Conservation (phyloP, 768 basidiomycete species). For the Boletus huronensis region DNA sequence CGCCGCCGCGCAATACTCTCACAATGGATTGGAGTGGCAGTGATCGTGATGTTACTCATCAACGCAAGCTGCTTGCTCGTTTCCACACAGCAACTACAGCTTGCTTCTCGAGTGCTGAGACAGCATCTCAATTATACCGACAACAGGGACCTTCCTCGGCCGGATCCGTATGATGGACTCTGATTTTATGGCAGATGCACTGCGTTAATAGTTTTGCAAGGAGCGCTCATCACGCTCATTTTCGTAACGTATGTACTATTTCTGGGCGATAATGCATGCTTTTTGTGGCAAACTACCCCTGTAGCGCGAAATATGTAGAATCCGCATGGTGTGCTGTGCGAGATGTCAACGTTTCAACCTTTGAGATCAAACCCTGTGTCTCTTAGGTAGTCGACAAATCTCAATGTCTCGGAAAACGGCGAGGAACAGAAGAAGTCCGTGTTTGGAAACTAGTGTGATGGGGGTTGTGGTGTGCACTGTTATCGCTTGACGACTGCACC, state of each 20-base stretch:
- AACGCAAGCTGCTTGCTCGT: conserved; percentile 22
- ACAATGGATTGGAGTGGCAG: conserved; percentile 14
- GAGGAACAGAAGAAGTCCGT: background rate
- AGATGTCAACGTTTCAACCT: background rate
- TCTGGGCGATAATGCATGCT: background rate
- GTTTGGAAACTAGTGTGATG: background rate
- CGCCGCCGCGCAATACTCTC: background rate
- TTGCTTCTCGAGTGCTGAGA: conserved; percentile 16
- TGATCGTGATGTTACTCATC: conserved; percentile 21
- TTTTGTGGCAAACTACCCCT: background rate
- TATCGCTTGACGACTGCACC: too few species aligned
- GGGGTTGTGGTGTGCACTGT: too few species aligned
- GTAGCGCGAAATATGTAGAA: background rate
- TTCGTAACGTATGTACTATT: background rate
- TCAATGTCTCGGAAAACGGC: background rate
- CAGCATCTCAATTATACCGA: conserved; percentile 20
- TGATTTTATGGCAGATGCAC: conserved; percentile 4
- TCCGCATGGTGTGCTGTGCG: background rate
- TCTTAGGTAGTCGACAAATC: background rate
- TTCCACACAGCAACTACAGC: conserved; percentile 13
- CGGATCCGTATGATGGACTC: conserved; percentile 31
- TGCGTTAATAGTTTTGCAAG: background rate
- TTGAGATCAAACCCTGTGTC: conserved; percentile 3
- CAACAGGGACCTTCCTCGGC: conserved; percentile 27
- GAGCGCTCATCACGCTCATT: background rate